Evolutionary conservation across 2,329 filamentous ascomycete genomes (phyloP), one percentile per base, ranked within the genome.

Genomic region (Aspergillus sp.): DNA sequence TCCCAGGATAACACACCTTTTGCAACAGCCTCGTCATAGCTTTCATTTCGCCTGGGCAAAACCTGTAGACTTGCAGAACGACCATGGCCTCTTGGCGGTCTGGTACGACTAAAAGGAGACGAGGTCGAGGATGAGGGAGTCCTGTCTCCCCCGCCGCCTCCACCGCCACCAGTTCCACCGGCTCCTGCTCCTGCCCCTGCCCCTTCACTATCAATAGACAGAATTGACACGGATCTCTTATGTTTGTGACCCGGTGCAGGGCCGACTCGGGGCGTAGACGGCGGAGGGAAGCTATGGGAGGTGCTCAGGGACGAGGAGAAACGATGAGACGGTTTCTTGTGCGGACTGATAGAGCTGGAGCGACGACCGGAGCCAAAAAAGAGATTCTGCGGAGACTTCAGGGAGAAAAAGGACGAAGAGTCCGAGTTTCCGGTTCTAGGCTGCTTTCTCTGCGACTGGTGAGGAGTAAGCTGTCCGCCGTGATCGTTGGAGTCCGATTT

Each of bases 1-100:
- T 27, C 47, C 30, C 2, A 30, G 28, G 5, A 3, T 7, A 30
- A 4, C 5, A 10, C 68, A 73, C 72, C 67, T 62, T 68, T 68
- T 48, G 58, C 50, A 38, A 62, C 60, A 26, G 62, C 52, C 36
- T 68, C 68, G 45, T 69, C 69, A 55, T 67, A 67, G 30, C 64
- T 58, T 46, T 68, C 67, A 48, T 66, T 61, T 50, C 67, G 67
- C 51, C 74, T 74, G 41, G 81, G 73, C 52, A 80, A 63, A 54
- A 91, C 84, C 64, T 94, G 89, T 49, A 94, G 70, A 71, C 89
- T 95, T 27, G 87, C 81, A 34, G 88, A 88, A 44, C 89, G 78
- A 42, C 76, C 81, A 72, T 95, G 89, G 4, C 83, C 79, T 56
- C 81, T 80, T 12, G 60, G 62, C 19, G 80, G 77, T 44, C 80